Base-by-base conservation (phyloP, 2,329 filamentous ascomycete genomes). In the Cladosporium halotolerans region DNA sequence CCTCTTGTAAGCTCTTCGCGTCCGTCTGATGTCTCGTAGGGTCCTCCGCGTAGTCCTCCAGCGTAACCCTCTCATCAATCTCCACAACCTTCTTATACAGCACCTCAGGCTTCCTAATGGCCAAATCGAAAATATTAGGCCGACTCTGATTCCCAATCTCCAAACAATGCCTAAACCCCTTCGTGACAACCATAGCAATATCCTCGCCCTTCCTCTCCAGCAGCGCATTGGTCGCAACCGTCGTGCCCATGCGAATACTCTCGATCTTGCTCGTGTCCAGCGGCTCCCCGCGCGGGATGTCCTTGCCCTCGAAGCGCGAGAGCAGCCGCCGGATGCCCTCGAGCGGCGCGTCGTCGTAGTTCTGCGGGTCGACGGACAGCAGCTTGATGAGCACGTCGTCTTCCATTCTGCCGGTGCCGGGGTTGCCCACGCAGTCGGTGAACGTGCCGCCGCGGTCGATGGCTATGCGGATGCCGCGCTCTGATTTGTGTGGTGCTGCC, bases 191-290 rank as follows among this genome's bases (percentile, higher is more conserved):
- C 70, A 96, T 79, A 11, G 88, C 90, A 66, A 93, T 92, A 61
- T 82, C 83, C 72, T 95, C 90, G 45, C 91, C 91, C 70, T 96
- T 96, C 54, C 91, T 78, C 70, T 96, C 91, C 2, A 96, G 77
- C 53, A 96, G 72, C 0, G 91, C 91, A 69, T 96, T 96, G 0
- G 91, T 96, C 9, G 91, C 91, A 10, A 96, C 90, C 0, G 91
- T 96, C 1, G 91, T 96, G 42, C 91, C 91, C 91, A 96, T 96
- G 45, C 91, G 85, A 67, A 96, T 96, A 52, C 87, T 90, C 62
- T 93, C 88, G 62, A 96, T 95, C 64, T 84, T 74, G 14, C 83
- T 81, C 1, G 90, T 96, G 68, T 96, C 89, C 8, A 96, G 75
- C 1, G 86, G 76, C 66, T 90, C 77, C 23, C 89, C 89, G 45